phyloP scores from a whole-genome alignment of 2,329 filamentous ascomycete species.

The Leptographium procerum region DNA sequence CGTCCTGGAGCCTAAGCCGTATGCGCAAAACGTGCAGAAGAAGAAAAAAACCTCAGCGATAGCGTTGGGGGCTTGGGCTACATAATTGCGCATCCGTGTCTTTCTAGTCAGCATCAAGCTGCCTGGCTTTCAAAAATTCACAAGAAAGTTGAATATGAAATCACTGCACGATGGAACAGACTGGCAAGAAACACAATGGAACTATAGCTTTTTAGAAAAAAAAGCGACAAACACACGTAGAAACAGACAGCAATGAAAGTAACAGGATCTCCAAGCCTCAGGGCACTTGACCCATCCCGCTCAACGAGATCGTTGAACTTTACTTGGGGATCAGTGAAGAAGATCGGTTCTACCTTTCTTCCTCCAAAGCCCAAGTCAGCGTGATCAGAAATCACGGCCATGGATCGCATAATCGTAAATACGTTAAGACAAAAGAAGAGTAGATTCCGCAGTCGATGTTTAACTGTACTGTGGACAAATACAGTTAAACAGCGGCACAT shows the following conservation, averaged over 20 bases:
- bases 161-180: background rate
- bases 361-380: background rate
- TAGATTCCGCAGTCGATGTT: background rate
- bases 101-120: background rate
- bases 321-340: background rate
- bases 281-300: background rate
- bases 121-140: background rate
- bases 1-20: background rate
- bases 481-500: slow-evolving; percentile 1
- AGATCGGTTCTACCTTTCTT: slow-evolving; percentile 4
- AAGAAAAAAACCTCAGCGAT: background rate
- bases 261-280: background rate
- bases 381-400: background rate
- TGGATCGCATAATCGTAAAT: slow-evolving; percentile 3
- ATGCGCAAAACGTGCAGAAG: background rate
- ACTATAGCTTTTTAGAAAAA: background rate
- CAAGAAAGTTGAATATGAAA: background rate
- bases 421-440: background rate
- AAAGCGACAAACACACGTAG: background rate
- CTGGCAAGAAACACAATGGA: background rate
- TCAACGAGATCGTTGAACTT: background rate
- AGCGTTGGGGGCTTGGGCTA: background rate
- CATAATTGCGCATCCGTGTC: background rate
- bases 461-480: background rate
- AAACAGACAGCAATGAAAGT: background rate